Base-by-base conservation (phyloP, 2,329 filamentous ascomycete genomes). In the Eutypella sp. region DNA sequence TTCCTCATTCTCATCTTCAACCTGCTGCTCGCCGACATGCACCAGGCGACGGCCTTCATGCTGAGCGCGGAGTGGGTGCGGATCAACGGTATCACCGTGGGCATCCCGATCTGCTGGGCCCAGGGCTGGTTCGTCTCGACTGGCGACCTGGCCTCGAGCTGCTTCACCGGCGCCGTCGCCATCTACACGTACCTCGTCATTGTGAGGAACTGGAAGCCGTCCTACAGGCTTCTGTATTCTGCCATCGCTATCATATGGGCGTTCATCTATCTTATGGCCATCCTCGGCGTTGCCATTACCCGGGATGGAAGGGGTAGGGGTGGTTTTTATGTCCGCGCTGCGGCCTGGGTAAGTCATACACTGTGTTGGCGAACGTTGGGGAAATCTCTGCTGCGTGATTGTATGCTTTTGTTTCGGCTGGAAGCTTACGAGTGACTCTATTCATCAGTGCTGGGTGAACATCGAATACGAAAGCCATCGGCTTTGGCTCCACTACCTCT, bases 1-100 rank as follows among this genome's bases (percentile, higher is more conserved):
- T 85, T 87, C 56, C 72, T 87, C 23, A 69, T 87, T 0, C 70
- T 88, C 4, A 83, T 87, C 47, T 78, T 85, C 60, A 87, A 87
- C 59, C 73, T 88, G 0, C 68, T 88, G 5, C 65, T 85, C 19
- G 83, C 84, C 47, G 84, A 88, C 54, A 73, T 85, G 45, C 79
- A 84, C 56, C 84, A 87, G 56, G 73, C 79, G 7, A 60, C 79
- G 1, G 79, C 81, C 4, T 88, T 87, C 57, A 56, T 84, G 37
- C 68, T 87, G 41, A 85, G 82, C 49, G 73, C 75, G 4, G 67
- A 75, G 29, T 84, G 83, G 76, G 67, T 85, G 5, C 61, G 64
- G 1, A 60, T 67, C 13, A 70, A 84, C 58, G 70, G 67, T 0
- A 74, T 87, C 15, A 56, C 73, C 2, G 78, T 82, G 1, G 71